phyloP scores from a whole-genome alignment of 1,139 yeast genomes.

The Blastobotrys arbuscula region DNA sequence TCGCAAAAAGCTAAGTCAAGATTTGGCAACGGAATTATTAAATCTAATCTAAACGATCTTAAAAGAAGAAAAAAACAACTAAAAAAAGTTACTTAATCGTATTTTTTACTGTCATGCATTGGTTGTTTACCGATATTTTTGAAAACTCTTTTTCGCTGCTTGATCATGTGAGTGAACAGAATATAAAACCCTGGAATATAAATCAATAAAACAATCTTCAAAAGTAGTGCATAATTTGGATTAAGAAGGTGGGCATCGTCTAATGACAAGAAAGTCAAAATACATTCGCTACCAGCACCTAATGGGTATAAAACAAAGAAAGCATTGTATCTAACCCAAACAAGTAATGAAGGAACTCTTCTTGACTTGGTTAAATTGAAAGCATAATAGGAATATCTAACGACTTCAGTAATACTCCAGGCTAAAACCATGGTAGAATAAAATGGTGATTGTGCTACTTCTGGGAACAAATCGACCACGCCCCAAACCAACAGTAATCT shows the following conservation, averaged over 20 bases:
- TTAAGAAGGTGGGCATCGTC: conserved; percentile 56
- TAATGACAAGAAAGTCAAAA: conserved; percentile 62
- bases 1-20: conserved; percentile 26
- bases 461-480: conserved; percentile 66
- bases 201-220: conserved; percentile 53
- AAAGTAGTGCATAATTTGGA: conserved; percentile 46
- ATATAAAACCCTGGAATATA: conserved; percentile 86
- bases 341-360: conserved; percentile 58
- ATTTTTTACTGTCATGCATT: conserved; percentile 14
- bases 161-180: conserved; percentile 81
- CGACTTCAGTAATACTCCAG: conserved; percentile 88
- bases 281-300: conserved; percentile 82
- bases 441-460: conserved; percentile 50
- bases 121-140: conserved; percentile 31
- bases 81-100: conserved; percentile 11
- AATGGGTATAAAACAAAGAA: conserved; percentile 81
- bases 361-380: conserved; percentile 46
- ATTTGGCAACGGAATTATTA: conserved; percentile 26
- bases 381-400: conserved; percentile 81
- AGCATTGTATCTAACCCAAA: conserved; percentile 75
- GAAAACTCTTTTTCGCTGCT: conserved; percentile 51
- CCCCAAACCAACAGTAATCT: conserved; percentile 82
- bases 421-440: conserved; percentile 68
- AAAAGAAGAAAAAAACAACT: no score
- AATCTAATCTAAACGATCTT: background rate